These are phyloP conservation scores for Rhodotorula taiwanensis DNA, from an alignment of 768 basidiomycete genomes.

Conservation along the genomic window DNA sequence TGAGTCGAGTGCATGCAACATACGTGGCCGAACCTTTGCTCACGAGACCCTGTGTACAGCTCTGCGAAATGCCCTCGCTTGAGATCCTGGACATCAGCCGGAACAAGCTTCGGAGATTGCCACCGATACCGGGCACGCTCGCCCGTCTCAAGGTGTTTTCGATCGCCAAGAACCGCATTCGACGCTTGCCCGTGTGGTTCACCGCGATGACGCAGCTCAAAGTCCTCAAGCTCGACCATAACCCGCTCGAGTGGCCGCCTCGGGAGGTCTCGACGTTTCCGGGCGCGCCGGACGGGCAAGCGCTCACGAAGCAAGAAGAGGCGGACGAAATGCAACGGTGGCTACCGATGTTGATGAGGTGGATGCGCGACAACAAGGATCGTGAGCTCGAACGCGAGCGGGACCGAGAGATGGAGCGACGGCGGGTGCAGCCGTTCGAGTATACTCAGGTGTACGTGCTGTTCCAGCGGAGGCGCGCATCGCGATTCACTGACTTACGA, in stretches of 20 bases:
- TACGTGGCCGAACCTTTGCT: neutral
- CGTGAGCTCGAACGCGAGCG: constrained; percentile 19
- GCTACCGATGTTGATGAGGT: constrained; percentile 48
- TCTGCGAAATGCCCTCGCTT: constrained; percentile 73
- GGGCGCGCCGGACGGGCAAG: neutral
- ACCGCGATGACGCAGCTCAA: constrained; percentile 63
- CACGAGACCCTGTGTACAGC: constrained; percentile 50
- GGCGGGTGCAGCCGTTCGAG: neutral
- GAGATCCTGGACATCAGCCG: constrained; percentile 92
- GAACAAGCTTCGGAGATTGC: constrained; percentile 77
- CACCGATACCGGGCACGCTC: constrained; percentile 70
- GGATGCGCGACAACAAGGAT: constrained; percentile 24
- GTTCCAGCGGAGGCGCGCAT: neutral
- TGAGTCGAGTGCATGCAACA: constrained; percentile 52
- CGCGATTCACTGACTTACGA: too few species aligned
- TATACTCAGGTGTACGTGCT: too few species aligned
- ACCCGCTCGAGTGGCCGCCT: constrained; percentile 92
- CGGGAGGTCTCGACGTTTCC: constrained; percentile 46
- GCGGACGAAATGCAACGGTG: constrained; percentile 60
- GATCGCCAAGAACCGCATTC: constrained; percentile 75
- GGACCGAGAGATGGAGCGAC: constrained; percentile 4
- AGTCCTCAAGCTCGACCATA: constrained; percentile 78
- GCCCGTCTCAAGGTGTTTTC: constrained; percentile 73
- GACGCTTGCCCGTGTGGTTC: constrained; percentile 70
- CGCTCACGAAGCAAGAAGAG: constrained; percentile 48